phyloP scores from a whole-genome alignment of 805 yeast genomes.

The Ogataea angusta region DNA sequence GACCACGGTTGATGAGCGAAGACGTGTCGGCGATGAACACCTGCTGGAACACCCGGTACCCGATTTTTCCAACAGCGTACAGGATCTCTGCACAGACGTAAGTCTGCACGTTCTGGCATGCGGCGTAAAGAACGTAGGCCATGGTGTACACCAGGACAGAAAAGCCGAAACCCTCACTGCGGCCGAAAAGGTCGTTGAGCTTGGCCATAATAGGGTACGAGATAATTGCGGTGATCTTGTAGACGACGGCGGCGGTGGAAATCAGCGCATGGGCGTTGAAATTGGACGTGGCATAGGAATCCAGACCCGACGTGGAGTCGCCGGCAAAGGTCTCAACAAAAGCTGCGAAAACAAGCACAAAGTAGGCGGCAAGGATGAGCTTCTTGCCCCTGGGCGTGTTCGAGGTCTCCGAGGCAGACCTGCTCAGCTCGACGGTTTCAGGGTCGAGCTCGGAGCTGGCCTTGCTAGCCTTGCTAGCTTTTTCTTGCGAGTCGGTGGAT shows the following conservation, averaged over 20 bases:
- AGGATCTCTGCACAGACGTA: conserved; percentile 5
- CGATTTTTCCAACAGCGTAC: conserved; percentile 4
- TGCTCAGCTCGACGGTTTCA: too few species aligned
- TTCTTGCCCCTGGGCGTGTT: neutral
- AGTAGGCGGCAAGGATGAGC: neutral
- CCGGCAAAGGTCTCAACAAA: conserved; percentile 6
- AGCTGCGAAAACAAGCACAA: conserved; percentile 1
- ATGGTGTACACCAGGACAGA: conserved; percentile 2
- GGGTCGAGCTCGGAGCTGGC: too few species aligned
- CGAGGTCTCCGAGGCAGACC: neutral
- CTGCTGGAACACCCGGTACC: conserved; percentile 7
- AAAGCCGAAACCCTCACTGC: conserved; percentile 5
- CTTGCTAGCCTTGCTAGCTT: too few species aligned
- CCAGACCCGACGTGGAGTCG: conserved; percentile 4
- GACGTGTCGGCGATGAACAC: conserved; percentile 3
- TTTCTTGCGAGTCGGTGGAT: too few species aligned
- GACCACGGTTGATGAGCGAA: conserved; percentile 4
- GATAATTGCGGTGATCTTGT: conserved; percentile 4
- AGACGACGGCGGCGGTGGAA: conserved; percentile 3
- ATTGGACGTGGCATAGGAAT: conserved; percentile 6
- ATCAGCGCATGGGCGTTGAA: conserved; percentile 4
- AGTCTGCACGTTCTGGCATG: conserved; percentile 4
- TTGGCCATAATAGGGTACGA: conserved; percentile 6
- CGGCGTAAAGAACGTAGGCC: conserved; percentile 3
- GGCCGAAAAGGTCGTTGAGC: conserved; percentile 4